phyloP scores from a whole-genome alignment of 768 basidiomycete species.

The Pulveroboletus frians region DNA sequence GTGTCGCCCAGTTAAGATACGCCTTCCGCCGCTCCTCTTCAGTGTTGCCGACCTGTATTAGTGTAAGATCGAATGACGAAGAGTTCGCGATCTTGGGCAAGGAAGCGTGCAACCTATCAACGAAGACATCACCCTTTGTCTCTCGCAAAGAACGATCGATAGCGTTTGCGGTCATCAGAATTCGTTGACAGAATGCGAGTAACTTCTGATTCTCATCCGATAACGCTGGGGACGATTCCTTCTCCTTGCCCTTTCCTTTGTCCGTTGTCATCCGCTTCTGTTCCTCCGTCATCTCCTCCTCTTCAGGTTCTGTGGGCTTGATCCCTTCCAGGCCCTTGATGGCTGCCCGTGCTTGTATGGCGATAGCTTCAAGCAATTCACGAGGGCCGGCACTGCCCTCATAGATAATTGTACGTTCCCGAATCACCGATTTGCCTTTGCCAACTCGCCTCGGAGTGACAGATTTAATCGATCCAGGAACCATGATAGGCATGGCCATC shows the following conservation, averaged over 20 bases:
- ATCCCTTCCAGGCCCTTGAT: constrained; percentile 77
- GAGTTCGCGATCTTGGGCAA: constrained; percentile 68
- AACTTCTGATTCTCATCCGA: constrained; percentile 78
- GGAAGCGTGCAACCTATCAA: constrained; percentile 68
- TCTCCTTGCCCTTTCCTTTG: constrained; percentile 62
- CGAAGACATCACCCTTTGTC: constrained; percentile 84
- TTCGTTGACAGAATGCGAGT: constrained; percentile 77
- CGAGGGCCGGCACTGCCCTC: constrained; percentile 90
- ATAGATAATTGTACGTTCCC: constrained; percentile 81
- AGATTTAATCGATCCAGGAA: constrained; percentile 62
- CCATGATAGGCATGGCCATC: constrained; percentile 98
- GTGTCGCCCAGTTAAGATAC: constrained; percentile 82
- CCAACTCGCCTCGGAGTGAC: constrained; percentile 52
- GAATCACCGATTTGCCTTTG: constrained; percentile 45
- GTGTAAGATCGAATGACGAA: constrained; percentile 38
- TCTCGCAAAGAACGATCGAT: constrained; percentile 87
- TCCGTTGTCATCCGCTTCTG: constrained; percentile 79
- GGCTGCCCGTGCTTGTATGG: constrained; percentile 89
- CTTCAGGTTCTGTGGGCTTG: constrained; percentile 42
- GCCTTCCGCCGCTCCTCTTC: constrained; percentile 63
- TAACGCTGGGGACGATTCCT: constrained; percentile 32
- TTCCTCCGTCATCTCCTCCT: constrained; percentile 80
- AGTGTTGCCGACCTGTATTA: constrained; percentile 42
- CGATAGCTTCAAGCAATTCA: constrained; percentile 85
- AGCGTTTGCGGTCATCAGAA: constrained; percentile 72